Percentiles rank a stretch among this genome's conserved stretches.
phyloP scores from a whole-genome alignment of 148 eudicot species.

The Fagopyrum homotropicum region DNA sequence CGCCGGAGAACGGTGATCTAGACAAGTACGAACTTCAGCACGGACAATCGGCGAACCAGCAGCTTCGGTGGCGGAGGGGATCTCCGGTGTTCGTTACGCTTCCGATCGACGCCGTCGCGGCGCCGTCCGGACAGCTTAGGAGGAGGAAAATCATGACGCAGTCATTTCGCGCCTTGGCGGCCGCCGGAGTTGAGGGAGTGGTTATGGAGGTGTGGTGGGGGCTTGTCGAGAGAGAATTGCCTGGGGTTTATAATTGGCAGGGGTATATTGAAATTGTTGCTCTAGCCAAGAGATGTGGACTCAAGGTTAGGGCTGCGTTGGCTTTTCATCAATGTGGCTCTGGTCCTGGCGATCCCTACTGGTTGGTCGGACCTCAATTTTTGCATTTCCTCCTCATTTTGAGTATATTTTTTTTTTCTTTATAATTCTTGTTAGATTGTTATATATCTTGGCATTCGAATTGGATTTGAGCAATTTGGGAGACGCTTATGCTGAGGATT shows the following conservation, averaged over 20 bases:
- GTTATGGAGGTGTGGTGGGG: constrained; percentile 89
- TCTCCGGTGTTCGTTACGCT: constrained; percentile 65
- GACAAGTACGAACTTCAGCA: constrained; percentile 28
- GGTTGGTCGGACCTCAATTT: constrained; percentile 25
- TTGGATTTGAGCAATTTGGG: background rate
- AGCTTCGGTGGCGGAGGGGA: constrained; percentile 14
- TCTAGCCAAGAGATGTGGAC: constrained; percentile 34
- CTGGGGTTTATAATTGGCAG: constrained; percentile 51
- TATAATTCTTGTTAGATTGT: background rate
- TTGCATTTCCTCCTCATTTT: constrained; percentile 11
- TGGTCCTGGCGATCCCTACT: constrained; percentile 34
- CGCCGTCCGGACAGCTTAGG: constrained; percentile 38
- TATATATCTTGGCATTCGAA: background rate
- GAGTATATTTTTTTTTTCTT: background rate
- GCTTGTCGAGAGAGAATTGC: constrained; percentile 49
- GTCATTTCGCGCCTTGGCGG: constrained; percentile 40
- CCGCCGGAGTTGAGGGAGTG: constrained; percentile 55
- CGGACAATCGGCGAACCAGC: constrained; percentile 17
- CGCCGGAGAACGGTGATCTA: constrained; percentile 18
- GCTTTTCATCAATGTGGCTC: constrained; percentile 66
- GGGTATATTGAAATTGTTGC: constrained; percentile 40
- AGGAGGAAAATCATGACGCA: constrained; percentile 57
- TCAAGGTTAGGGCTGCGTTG: constrained; percentile 62
- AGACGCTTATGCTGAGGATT: too few relatives aligned
- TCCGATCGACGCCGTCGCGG: constrained; percentile 61